Base-by-base conservation (phyloP, 1,139 yeast species). In the Wickerhamiella pararugosa region DNA sequence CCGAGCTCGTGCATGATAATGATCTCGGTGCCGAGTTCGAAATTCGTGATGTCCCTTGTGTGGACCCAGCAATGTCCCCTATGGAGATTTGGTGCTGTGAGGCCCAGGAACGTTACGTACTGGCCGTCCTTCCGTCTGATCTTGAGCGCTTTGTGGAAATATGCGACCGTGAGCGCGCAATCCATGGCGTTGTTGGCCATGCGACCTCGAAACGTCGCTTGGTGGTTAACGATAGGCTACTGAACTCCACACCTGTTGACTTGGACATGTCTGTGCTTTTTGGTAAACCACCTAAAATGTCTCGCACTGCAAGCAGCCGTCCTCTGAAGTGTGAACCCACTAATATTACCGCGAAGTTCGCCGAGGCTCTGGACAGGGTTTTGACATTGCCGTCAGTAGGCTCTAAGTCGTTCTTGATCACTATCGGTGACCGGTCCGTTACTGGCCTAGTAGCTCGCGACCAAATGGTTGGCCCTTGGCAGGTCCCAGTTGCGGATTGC, bases 21-120 rank as follows among this genome's bases (percentile, higher is more conserved):
- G 93, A 80, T 50, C 71, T 92, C 48, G 99, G 99, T 60, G 99
- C 96, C 34, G 71, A 62, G 51, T 90, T 92, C 51, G 96, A 92
- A 61, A 72, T 92, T 49, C 78, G 99, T 64, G 82, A 87, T 45
- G 79, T 92, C 45, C 75, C 94, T 45, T 79, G 87, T 32, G 73
- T 86, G 51, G 99, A 92, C 62, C 94, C 95, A 39, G 94, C 97
- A 45, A 86, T 92, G 97, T 87, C 97, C 7, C 97, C 99, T 43
- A 83, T 90, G 94, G 98, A 92, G 66, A 86, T 92, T 53, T 92
- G 99, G 99, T 92, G 99, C 73, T 87, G 93, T 56, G 99, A 92
- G 65, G 92, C 98, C 5, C 99, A 92, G 66, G 99, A 92, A 63
- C 77, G 99, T 62, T 92, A 87, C 57, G 98, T 92, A 28, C 64